Evolutionary conservation across 352 stramenopile species (phyloP).

Genomic region (Elongisporangium prolatum): DNA sequence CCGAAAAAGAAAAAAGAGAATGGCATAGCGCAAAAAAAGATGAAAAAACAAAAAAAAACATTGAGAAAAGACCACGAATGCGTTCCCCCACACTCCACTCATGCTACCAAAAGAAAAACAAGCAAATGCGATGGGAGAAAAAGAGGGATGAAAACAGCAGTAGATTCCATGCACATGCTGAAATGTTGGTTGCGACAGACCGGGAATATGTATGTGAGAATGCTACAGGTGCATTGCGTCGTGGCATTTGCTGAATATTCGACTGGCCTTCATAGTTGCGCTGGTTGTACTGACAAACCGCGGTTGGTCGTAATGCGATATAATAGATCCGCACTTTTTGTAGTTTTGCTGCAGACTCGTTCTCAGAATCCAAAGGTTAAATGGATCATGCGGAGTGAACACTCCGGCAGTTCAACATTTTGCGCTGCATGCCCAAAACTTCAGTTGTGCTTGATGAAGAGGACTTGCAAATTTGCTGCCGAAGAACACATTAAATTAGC

Average conservation of each 20-base stretch:
- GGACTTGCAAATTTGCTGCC: no score
- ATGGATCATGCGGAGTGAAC: no score
- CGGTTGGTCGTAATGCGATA: constrained; percentile 19
- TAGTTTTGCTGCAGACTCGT: no score
- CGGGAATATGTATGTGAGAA: constrained; percentile 13
- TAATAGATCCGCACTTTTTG: constrained; percentile 7
- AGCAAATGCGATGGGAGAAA: background rate
- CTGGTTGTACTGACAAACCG: constrained; percentile 10
- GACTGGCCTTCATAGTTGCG: constrained; percentile 40
- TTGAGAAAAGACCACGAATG: constrained; percentile 21
- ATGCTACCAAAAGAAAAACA: constrained; percentile 7
- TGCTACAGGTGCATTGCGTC: constrained; percentile 47
- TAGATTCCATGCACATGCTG: background rate
- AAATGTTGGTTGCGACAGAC: background rate
- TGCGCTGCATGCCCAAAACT: no score
- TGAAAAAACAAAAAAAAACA: constrained; percentile 18
- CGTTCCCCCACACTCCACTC: constrained; percentile 12
- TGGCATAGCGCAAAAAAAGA: constrained; percentile 13
- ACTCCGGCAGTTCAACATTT: no score
- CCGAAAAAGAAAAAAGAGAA: constrained; percentile 22
- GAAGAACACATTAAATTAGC: no score
- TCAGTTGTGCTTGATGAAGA: no score
- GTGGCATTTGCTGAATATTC: constrained; percentile 35
- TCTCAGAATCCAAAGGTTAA: no score
- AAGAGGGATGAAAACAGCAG: background rate